Evolutionary conservation across 1,284 basidiomycete genomes (phyloP), one percentile per base, ranked within the genome.

Genomic region (Malassezia furfur): DNA sequence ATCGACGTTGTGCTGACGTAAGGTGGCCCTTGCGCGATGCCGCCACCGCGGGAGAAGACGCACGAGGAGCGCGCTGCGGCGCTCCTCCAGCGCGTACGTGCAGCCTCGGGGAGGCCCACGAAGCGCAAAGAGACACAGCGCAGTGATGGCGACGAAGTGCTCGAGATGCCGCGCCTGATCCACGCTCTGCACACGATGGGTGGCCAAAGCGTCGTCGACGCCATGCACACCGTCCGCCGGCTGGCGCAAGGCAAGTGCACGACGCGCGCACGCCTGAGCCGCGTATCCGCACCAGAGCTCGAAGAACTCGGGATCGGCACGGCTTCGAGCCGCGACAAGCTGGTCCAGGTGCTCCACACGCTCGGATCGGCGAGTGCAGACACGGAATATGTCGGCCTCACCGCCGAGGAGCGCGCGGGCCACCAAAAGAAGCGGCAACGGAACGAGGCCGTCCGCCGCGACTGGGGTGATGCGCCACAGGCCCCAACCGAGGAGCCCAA

Each of bases 161-260:
- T 57, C 7, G 50, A 49, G 21, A 32, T 57, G 10, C 55, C 55
- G 5, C 50, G 55, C 3, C 25, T 57, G 21, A 52, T 57, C 17
- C 50, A 57, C 35, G 55, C 50, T 12, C 50, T 57, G 9, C 55
- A 57, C 34, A 57, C 50, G 25, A 30, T 52, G 15, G 50, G 34
- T 10, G 35, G 39, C 12, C 39, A 48, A 2, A 28, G 43, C 9
- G 55, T 57, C 10, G 37, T 44, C 17, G 55, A 57, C 14, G 50
- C 55, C 10, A 57, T 57, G 34, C 28, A 15, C 21, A 34, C 41
- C 15, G 45, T 46, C 10, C 49, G 46, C 11, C 17, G 25, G 14
- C 46, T 57, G 4, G 39, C 36, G n/a, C 38, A 48, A 11, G 31
- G 15, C 7, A 14, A 35, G 34, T 50, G 49, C 22, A 50, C 32